These are phyloP conservation scores for Stylonectria norvegica DNA, from an alignment of 2,329 filamentous ascomycete species.

Conservation along the genomic window DNA sequence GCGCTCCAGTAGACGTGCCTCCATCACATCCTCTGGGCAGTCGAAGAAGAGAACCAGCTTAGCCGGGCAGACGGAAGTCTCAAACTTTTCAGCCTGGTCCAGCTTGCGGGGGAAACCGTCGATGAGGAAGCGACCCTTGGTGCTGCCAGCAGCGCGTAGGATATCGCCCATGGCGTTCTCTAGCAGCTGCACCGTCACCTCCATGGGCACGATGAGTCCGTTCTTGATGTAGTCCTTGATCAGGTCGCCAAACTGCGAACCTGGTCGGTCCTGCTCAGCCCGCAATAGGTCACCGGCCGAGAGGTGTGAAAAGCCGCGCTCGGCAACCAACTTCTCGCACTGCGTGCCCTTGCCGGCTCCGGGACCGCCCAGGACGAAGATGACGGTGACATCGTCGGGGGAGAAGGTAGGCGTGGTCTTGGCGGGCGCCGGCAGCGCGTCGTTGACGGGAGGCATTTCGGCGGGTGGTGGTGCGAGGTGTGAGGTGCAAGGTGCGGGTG, in stretches of 20 bases:
- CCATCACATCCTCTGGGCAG: slow-evolving; percentile 86
- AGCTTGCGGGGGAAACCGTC: slow-evolving; percentile 93
- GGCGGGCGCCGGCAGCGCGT: slow-evolving; percentile 21
- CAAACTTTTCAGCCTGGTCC: slow-evolving; percentile 93
- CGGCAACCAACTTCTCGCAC: slow-evolving; percentile 79
- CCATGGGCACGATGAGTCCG: slow-evolving; percentile 96
- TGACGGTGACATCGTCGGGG: slow-evolving; percentile 74
- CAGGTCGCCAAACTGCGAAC: slow-evolving; percentile 84
- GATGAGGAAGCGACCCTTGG: slow-evolving; percentile 70
- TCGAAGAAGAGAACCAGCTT: slow-evolving; percentile 91
- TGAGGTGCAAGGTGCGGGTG: neutral
- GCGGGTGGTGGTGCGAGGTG: neutral
- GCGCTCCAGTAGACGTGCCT: slow-evolving; percentile 75
- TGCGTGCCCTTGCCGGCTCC: slow-evolving; percentile 97
- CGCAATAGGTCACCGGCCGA: slow-evolving; percentile 91
- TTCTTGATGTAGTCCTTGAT: slow-evolving; percentile 94
- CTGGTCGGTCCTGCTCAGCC: slow-evolving; percentile 84
- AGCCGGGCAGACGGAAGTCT: slow-evolving; percentile 79
- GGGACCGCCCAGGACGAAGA: slow-evolving; percentile 95
- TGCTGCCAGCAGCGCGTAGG: slow-evolving; percentile 48
- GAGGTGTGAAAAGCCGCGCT: slow-evolving; percentile 90
- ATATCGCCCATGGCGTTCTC: slow-evolving; percentile 86
- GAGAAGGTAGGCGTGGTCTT: slow-evolving; percentile 69
- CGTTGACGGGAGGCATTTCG: neutral
- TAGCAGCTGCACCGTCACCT: slow-evolving; percentile 88